These are phyloP conservation scores for Monilinia laxa DNA, from an alignment of 2,329 filamentous ascomycete species.

Conservation along the genomic window DNA sequence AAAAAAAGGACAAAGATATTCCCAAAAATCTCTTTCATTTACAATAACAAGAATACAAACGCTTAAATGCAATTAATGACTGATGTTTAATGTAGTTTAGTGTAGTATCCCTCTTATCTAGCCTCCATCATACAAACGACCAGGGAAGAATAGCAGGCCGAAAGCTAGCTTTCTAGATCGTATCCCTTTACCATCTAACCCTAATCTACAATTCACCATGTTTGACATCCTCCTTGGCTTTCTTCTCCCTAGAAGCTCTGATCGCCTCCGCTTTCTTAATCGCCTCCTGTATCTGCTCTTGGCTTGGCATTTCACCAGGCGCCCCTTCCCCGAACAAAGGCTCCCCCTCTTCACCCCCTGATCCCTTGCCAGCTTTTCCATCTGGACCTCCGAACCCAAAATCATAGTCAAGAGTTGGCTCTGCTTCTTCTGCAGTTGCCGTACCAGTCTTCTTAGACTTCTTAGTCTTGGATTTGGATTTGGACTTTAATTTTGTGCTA, in stretches of 20 bases:
- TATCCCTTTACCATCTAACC: not conserved
- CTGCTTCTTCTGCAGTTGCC: constrained; percentile 38
- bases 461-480: constrained; percentile 41
- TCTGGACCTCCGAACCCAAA: constrained; percentile 33
- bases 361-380: not conserved
- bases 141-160: too few relatives aligned
- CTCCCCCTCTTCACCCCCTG: constrained; percentile 36
- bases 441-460: constrained; percentile 39
- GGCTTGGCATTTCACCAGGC: constrained; percentile 47
- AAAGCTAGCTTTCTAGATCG: not conserved
- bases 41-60: too few relatives aligned
- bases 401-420: constrained; percentile 47
- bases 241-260: constrained; percentile 10
- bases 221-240: constrained; percentile 23
- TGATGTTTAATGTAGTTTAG: too few relatives aligned
- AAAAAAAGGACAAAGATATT: too few relatives aligned
- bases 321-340: constrained; percentile 43
- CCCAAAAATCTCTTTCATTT: too few relatives aligned
- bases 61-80: too few relatives aligned
- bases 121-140: too few relatives aligned
- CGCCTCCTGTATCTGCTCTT: constrained; percentile 55
- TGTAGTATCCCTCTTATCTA: too few relatives aligned
- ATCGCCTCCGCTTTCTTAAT: constrained; percentile 45
- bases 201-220: constrained; percentile 33
- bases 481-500: constrained; percentile 34